Percentiles rank a stretch among this genome's conserved stretches.
phyloP scores from a whole-genome alignment of 768 basidiomycete genomes.

The Astraeus odoratus region DNA sequence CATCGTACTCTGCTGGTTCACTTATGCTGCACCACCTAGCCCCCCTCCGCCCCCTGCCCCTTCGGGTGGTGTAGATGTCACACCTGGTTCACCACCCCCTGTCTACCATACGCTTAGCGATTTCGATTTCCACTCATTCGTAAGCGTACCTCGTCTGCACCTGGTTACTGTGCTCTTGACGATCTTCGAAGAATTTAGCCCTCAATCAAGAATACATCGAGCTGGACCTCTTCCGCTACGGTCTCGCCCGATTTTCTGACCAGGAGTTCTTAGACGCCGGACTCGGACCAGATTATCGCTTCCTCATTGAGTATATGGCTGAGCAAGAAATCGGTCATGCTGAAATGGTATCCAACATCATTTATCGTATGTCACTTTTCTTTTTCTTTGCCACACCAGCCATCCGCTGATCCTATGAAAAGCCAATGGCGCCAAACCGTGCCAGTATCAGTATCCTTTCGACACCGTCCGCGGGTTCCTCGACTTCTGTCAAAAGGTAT shows the following conservation, averaged over 20 bases:
- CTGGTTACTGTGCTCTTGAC: not conserved
- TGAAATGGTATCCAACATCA: conserved; percentile 43
- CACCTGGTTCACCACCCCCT: conserved; percentile 21
- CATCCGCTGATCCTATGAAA: not conserved
- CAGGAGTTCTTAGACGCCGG: conserved; percentile 52
- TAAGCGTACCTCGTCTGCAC: conserved; percentile 6
- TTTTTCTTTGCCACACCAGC: not conserved
- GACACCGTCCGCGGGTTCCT: conserved; percentile 50
- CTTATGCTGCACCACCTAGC: not conserved
- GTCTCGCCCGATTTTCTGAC: conserved; percentile 33
- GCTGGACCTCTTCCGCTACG: not conserved
- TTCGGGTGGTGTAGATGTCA: conserved; percentile 19
- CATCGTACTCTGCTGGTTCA: not conserved
- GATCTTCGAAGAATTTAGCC: conserved; percentile 36
- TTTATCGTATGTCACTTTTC: conserved; percentile 27
- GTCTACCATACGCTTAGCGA: conserved; percentile 30
- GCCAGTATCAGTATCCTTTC: conserved; percentile 52
- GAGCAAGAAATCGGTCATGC: conserved; percentile 62
- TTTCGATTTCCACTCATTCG: conserved; percentile 48
- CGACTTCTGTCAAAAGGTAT: conserved; percentile 50
- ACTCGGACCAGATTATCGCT: conserved; percentile 44
- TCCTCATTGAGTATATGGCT: conserved; percentile 55
- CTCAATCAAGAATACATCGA: conserved; percentile 17
- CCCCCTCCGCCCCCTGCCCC: conserved; percentile 8
- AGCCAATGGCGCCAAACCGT: conserved; percentile 44